Conservation (phyloP, 1,139 yeast genomes). For the Suhomyces panamericanus region DNA sequence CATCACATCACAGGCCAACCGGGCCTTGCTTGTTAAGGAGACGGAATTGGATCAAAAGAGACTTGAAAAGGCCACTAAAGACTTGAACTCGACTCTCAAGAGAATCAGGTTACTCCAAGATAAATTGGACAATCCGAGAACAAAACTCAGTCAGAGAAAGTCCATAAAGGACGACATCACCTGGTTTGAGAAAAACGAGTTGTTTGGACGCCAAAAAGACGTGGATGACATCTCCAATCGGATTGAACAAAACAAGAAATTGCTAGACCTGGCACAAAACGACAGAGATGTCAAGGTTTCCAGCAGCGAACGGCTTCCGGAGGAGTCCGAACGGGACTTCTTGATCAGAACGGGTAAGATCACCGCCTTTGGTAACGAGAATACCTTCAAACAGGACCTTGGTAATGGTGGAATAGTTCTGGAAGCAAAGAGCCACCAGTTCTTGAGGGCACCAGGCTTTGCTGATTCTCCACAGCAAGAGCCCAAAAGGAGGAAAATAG, state of each 20-base stretch:
- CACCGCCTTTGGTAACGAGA: slow-evolving; percentile 85
- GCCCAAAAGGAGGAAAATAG: slow-evolving; percentile 12
- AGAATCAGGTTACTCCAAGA: slow-evolving; percentile 50
- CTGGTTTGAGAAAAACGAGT: slow-evolving; percentile 51
- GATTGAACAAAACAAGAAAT: slow-evolving; percentile 34
- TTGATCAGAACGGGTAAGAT: slow-evolving; percentile 86
- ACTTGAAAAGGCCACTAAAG: slow-evolving; percentile 60
- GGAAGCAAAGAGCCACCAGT: slow-evolving; percentile 32
- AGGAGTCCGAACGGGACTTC: slow-evolving; percentile 77
- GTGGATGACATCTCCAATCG: slow-evolving; percentile 64
- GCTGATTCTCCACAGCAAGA: slow-evolving; percentile 11
- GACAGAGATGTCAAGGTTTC: slow-evolving; percentile 6
- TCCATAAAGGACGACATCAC: slow-evolving; percentile 55
- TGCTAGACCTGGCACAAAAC: slow-evolving; percentile 18
- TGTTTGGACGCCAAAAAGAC: slow-evolving; percentile 57
- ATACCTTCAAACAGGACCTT: slow-evolving; percentile 43
- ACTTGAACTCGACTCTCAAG: slow-evolving; percentile 41
- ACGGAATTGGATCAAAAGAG: slow-evolving; percentile 74
- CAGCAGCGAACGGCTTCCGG: slow-evolving; percentile 43
- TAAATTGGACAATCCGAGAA: slow-evolving; percentile 51
- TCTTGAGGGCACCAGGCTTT: slow-evolving; percentile 43
- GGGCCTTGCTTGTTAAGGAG: slow-evolving; percentile 59
- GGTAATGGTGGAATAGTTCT: slow-evolving; percentile 12
- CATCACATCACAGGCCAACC: slow-evolving; percentile 70
- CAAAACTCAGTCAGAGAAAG: slow-evolving; percentile 67